Evolutionary conservation across 805 yeast genomes (phyloP), one percentile per base, ranked within the genome.

Genomic region (Spathaspora girioi): DNA sequence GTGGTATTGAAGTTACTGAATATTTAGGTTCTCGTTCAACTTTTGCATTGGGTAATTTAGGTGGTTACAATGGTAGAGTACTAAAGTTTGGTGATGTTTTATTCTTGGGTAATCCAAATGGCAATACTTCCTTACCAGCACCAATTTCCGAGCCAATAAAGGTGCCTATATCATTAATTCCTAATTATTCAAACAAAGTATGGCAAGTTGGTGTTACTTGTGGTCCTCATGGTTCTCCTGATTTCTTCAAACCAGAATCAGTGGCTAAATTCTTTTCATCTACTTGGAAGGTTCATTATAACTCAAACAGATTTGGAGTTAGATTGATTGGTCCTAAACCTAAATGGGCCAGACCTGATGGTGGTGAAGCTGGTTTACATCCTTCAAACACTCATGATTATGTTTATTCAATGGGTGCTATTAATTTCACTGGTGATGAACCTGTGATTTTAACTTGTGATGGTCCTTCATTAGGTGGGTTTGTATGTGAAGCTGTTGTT

Each of bases 351-450:
- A 83, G 99, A 73, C 67, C 79, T 9, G 97, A 91, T 66, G 99
- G 98, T 71, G 99, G 98, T 54, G 97, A 91, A 62, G 99, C 94
- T 52, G 99, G 99, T 51, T 77, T 93, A 64, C 99, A 93, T 74
- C 99, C 99, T 47, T 91, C 97, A n/a, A 93, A 93, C 70, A 92
- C 97, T 43, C 98, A 93, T 66, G 99, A 93, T 73, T 94, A 93
- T 64, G 98, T 93, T 49, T 93, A 93, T 68, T 90, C 98, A 0
- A 73, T 91, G 49, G 98, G 99, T 61, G 98, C 99, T 27, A 86
- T 93, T 68, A 94, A 94, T 71, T 94, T 94, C 68, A 94, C 98
- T 35, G 99, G 99, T 70, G 98, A 94, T 71, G 98, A 93, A 70
- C 98, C 98, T 1, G 99, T 93, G 32, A 91, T 93, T 56, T 78